Base-by-base conservation (phyloP, 768 basidiomycete species). In the Termitomyces bulborhizus region DNA sequence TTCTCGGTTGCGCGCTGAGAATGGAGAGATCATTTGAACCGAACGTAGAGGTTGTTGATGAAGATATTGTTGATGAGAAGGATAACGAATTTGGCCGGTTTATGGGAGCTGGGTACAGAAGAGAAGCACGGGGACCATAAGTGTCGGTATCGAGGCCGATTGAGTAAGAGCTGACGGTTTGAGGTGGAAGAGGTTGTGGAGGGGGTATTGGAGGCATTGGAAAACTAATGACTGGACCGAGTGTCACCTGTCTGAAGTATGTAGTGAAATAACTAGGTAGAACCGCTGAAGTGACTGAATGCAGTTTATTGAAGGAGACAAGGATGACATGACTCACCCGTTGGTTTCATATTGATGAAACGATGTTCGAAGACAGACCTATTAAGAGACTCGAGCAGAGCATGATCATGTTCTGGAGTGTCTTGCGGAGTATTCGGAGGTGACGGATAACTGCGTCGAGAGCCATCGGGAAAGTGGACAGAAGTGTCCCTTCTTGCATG, bases 181-280 rank as follows among this genome's bases (percentile, higher is more conserved):
- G 79, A 29, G 73, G 73, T 24, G 79, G 77, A 26, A 80, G 69
- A 26, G 85, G 80, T 52, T 76, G 83, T 31, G 81, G 63, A n/a
- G 85, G 84, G 13, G 86, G 79, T 24, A 88, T 70, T 12, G 84
- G 80, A 26, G 88, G 88, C 80, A 88, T 86, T 39, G 83, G 81
- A 57, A 86, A 84, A 57, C 77, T 76, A 27, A 85, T 65, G 36
- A 82, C 73, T 39, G 86, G 86, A 3, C 83, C 81, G 40, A 82
- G 67, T 4, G 75, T 74, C 29, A 86, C 84, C 55, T 84, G 84
- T 45, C 82, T 73, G 65, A 89, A 90, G 63, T 85, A 85, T 16
- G 83, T 82, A 8, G 83, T 84, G 64, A 89, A 82, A 65, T 88
- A 83, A 34, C 77, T 80, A 2, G 86, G 86, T 46, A 88, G 69